Base-by-base conservation (phyloP, 805 yeast genomes). In the Saccharomyces paradoxus region DNA sequence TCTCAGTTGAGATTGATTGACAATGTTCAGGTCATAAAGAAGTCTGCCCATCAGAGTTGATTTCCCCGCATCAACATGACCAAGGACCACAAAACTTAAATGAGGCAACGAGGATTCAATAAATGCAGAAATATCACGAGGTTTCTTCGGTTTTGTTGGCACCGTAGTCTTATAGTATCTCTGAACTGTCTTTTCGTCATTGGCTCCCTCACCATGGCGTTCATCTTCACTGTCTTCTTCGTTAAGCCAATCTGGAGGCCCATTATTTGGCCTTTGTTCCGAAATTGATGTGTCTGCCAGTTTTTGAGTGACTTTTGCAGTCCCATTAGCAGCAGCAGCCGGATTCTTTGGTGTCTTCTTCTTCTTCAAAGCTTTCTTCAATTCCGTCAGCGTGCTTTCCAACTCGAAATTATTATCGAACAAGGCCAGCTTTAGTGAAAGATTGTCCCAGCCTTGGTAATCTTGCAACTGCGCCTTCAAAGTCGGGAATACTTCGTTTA, bases 41-140 rank as follows among this genome's bases (percentile, higher is more conserved):
- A 94, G 76, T 74, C 96, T 91, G 70, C 99, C 99, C 73, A 98
- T 97, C 87, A 94, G 87, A 53, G 99, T 94, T 48, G 97, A 89
- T 74, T 94, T 94, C 65, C 99, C 99, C 17, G 99, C 98, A 78
- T 94, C 99, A 59, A 94, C 99, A 72, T 94, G 99, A 60, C 99
- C 99, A 90, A 94, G 87, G 74, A 94, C 95, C 61, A 95, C 91
- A 66, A 94, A 87, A 46, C 97, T 90, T 71, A 94, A 80, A 74
- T 94, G 99, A 68, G 94, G 98, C 72, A 91, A 92, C 59, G 89
- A 88, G 55, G 92, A 92, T 64, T 84, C 86, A 80, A 92, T 68
- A 63, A 91, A 97, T 53, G 80, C 81, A 58, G 88, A 84, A 53
- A 90, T 79, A 61, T 80, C 81, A 44, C 86, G 86, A 63, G 70